phyloP scores from a whole-genome alignment of 257 asterid genomes.

The Catharanthus roseus region DNA sequence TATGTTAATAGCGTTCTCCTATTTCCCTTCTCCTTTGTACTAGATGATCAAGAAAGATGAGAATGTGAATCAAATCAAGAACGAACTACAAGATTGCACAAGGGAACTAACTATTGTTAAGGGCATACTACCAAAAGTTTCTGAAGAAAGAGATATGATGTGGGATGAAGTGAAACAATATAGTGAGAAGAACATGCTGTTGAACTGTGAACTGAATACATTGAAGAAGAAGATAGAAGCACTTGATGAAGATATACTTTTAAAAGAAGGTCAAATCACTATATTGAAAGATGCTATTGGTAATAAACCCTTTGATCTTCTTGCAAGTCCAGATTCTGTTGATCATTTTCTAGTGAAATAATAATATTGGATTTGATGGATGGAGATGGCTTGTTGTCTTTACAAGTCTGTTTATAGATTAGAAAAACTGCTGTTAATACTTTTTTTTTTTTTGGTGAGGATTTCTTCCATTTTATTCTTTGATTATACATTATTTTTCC shows the following conservation, averaged over 20 bases:
- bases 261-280: too few species aligned
- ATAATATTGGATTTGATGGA: too few species aligned
- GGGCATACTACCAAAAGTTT: constrained; percentile 80
- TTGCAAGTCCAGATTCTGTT: constrained; percentile 58
- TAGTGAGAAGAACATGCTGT: constrained; percentile 70
- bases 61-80: constrained; percentile 54
- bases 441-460: not conserved
- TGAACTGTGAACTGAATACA: constrained; percentile 51
- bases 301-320: too few species aligned
- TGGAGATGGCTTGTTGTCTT: constrained; percentile 4
- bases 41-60: constrained; percentile 87
- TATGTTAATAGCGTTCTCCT: not conserved
- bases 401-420: constrained; percentile 8
- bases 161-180: too few species aligned
- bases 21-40: constrained; percentile 5
- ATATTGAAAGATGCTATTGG: too few species aligned
- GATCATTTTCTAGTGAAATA: constrained; percentile 44
- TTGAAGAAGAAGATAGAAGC: constrained; percentile 77
- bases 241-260: too few species aligned
- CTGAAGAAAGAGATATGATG: constrained; percentile 83
- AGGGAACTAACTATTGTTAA: constrained; percentile 56
- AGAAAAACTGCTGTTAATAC: too few species aligned
- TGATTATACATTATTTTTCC: not conserved
- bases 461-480: not conserved
- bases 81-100: constrained; percentile 71